phyloP scores from a whole-genome alignment of 2,329 filamentous ascomycete genomes.

The Neonectria sp. region DNA sequence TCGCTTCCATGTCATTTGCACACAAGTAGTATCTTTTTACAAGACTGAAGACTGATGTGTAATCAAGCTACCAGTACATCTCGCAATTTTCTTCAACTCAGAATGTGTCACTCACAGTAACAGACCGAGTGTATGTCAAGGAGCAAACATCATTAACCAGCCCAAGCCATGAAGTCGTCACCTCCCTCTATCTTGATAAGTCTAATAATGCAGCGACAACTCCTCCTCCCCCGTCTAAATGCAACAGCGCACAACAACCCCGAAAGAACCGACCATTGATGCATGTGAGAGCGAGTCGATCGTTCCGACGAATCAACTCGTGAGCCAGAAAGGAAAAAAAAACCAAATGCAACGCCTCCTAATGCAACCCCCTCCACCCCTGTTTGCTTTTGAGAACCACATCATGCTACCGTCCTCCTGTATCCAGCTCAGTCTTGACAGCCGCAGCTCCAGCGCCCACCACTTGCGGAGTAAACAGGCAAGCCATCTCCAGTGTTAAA shows the following conservation, averaged over 20 bases:
- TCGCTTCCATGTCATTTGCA: not conserved
- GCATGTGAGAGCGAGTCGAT: slow-evolving; percentile 45
- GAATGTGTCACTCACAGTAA: slow-evolving; percentile 34
- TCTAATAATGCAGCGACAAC: slow-evolving; percentile 58
- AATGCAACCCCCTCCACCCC: slow-evolving; percentile 54
- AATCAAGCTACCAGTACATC: slow-evolving; percentile 18
- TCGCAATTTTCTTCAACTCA: slow-evolving; percentile 26
- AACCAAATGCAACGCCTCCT: slow-evolving; percentile 55
- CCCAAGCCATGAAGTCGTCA: slow-evolving; percentile 54
- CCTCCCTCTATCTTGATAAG: slow-evolving; percentile 57
- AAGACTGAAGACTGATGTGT: not conserved
- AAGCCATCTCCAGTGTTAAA: slow-evolving; percentile 79
- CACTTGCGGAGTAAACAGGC: slow-evolving; percentile 71
- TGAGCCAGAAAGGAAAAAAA: slow-evolving; percentile 47
- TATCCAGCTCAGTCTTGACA: slow-evolving; percentile 59
- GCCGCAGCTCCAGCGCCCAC: slow-evolving; percentile 59
- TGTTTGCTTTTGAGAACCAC: slow-evolving; percentile 50
- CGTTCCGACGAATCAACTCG: slow-evolving; percentile 38
- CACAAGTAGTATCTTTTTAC: slow-evolving; percentile 10
- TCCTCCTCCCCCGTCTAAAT: slow-evolving; percentile 56
- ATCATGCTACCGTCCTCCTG: slow-evolving; percentile 49
- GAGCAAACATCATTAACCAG: slow-evolving; percentile 54
- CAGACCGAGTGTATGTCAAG: slow-evolving; percentile 22
- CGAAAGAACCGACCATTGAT: slow-evolving; percentile 50
- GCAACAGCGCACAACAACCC: slow-evolving; percentile 52